Evolutionary conservation across 2,329 filamentous ascomycete species (phyloP).

Genomic region (Tympanopsis confertula): DNA sequence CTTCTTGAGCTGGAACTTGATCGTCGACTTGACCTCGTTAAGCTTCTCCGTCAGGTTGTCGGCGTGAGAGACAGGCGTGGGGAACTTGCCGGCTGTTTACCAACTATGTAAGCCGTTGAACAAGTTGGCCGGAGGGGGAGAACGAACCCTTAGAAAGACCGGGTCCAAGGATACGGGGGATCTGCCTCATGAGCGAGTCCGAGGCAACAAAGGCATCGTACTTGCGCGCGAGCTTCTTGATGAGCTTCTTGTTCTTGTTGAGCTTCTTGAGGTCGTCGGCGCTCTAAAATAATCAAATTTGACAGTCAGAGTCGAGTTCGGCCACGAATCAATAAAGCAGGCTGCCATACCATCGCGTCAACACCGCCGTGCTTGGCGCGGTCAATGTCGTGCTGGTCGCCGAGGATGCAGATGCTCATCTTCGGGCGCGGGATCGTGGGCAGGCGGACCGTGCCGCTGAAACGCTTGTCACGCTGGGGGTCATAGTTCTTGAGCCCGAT

Average conservation of each 20-base stretch:
- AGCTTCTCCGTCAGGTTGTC: conserved; percentile 65
- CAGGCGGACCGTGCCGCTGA: conserved; percentile 97
- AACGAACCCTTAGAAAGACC: conserved; percentile 58
- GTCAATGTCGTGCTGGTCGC: conserved; percentile 70
- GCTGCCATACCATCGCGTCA: conserved; percentile 71
- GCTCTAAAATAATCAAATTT: no score
- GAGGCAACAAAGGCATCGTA: conserved; percentile 72
- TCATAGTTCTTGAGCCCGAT: conserved; percentile 99
- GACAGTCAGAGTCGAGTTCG: no score
- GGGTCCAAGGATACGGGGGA: conserved; percentile 68
- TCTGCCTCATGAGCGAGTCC: conserved; percentile 69
- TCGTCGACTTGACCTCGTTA: conserved; percentile 71
- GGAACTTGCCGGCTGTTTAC: conserved; percentile 64
- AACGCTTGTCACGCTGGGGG: conserved; percentile 99
- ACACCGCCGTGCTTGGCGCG: conserved; percentile 69
- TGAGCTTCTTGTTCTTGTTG: conserved; percentile 82
- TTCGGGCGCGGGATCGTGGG: conserved; percentile 80
- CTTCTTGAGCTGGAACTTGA: conserved; percentile 81
- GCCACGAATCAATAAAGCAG: no score
- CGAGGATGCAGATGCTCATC: conserved; percentile 70
- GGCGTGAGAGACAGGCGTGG: conserved; percentile 63
- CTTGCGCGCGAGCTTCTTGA: conserved; percentile 75
- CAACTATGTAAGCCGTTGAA: neutral
- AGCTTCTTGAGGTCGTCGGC: conserved; percentile 73
- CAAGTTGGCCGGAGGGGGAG: conserved; percentile 1